Percentiles rank a stretch among this genome's conserved stretches.
Conservation (phyloP, 2,329 filamentous ascomycete species). For the Penicillium sp. region DNA sequence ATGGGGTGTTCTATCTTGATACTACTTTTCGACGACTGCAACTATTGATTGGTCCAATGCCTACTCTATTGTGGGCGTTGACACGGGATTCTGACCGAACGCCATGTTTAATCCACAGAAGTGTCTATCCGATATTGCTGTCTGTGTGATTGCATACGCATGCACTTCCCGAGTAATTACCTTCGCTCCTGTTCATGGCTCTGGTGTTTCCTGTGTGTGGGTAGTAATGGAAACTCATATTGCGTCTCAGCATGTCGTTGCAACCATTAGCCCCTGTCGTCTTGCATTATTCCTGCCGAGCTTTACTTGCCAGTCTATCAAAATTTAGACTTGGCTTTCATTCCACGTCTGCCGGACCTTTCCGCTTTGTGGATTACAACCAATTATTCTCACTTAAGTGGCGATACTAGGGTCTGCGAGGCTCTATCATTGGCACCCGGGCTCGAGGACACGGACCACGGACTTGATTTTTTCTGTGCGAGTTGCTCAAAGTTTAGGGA, state of each 20-base stretch:
- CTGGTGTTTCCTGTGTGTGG: conserved; percentile 16
- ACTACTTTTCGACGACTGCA: conserved; percentile 7
- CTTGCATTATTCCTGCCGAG: conserved; percentile 16
- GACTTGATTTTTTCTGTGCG: conserved; percentile 23
- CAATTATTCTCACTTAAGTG: conserved; percentile 31
- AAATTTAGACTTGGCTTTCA: conserved; percentile 17
- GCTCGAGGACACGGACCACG: conserved; percentile 20
- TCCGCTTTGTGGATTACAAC: conserved; percentile 29
- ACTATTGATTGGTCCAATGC: conserved; percentile 20
- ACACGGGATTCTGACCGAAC: conserved; percentile 16
- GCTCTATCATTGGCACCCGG: conserved; percentile 33
- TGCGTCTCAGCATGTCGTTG: conserved; percentile 24
- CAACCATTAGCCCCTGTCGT: conserved; percentile 20
- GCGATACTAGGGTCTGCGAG: conserved; percentile 34
- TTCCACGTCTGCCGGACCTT: conserved; percentile 30
- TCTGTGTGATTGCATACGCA: conserved; percentile 27
- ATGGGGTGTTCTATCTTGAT: conserved; percentile 12
- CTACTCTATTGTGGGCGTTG: conserved; percentile 18
- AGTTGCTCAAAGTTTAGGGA: conserved; percentile 16
- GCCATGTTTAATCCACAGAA: conserved; percentile 9
- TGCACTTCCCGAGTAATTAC: conserved; percentile 14
- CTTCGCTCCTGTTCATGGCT: conserved; percentile 6
- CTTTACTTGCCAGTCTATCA: conserved; percentile 20
- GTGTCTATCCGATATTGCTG: conserved; percentile 15
- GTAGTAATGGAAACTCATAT: conserved; percentile 15